Evolutionary conservation across 2,329 filamentous ascomycete genomes (phyloP), one percentile per base, ranked within the genome.

Genomic region (Trichoderma lentiforme): DNA sequence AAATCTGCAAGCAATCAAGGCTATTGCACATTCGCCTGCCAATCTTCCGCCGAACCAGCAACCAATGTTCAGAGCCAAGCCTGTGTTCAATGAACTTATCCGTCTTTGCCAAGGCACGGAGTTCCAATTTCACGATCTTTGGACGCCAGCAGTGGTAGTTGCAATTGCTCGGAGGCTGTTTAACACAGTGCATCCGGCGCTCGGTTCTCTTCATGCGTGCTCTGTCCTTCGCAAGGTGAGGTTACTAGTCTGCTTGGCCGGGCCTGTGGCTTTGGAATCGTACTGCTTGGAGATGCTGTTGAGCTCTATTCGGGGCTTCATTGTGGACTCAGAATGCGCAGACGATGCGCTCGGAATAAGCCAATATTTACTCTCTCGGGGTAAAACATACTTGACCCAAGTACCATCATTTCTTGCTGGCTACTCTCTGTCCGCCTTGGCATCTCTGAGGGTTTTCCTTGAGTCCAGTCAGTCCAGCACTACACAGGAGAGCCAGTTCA

Each of bases 221-320:
- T 92, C 94, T 2, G 90, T 97, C 4, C 87, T 99, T 66, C 91
- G 95, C 51, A 97, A 97, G 78, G 87, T 98, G 61, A 88, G 94
- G 39, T 88, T 98, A 9, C 82, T 98, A 18, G 87, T 98, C 30
- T 92, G 90, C 72, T 83, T 98, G 60, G 92, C 94, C 30, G 94
- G 94, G 0, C 80, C 88, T 0, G 86, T 90, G 65, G 93, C 92
- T n/a, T 85, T 92, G 28, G 84, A 89, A 53, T 92, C 92, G 0
- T 98, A 98, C 78, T 93, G 94, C 12, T 81, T 98, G 15, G 93
- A 99, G 80, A 96, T 98, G 93, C 86, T 97, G 0, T 85, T 99
- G 2, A 93, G 94, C 76, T 91, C 92, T 1, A 85, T 97, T 24
- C 87, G 92, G 11, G 90, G 90, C 0, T 97, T 94, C 75, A 84